Conservation (phyloP, 192 early-diverging fungal genomes). For the Borealophlyctis nickersoniae region DNA sequence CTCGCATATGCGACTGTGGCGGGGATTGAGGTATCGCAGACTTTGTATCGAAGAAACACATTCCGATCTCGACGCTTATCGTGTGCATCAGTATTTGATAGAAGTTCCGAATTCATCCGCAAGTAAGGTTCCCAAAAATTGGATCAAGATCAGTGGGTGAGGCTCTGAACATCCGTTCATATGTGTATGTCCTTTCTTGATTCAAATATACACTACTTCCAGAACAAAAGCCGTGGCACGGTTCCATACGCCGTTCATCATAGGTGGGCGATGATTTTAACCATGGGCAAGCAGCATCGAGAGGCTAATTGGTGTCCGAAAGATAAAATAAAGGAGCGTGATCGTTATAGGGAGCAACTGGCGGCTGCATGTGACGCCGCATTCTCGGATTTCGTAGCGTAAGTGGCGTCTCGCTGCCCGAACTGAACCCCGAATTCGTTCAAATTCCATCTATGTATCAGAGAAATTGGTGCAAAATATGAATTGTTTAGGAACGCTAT, state of each 20-base stretch:
- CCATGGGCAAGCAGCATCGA: not conserved
- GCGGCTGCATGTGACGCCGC: conserved; percentile 53
- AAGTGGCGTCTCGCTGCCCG: conserved; percentile 1
- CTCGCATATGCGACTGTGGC: conserved; percentile 64
- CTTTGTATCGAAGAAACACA: not conserved
- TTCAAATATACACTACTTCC: not conserved
- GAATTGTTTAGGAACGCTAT: conserved; percentile 57
- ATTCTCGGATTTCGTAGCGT: conserved; percentile 49
- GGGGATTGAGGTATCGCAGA: conserved; percentile 52
- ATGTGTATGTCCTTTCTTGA: not conserved
- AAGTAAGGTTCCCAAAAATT: conserved; percentile 62
- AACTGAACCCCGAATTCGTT: not conserved
- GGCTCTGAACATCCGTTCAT: not conserved
- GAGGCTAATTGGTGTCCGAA: not conserved
- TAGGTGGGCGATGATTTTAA: conserved; percentile 35
- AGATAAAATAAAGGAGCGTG: conserved; percentile 53
- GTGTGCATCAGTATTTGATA: conserved; percentile 53
- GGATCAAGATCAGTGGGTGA: conserved; percentile 64
- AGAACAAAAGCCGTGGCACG: conserved; percentile 65
- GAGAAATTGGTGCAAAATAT: conserved; percentile 56
- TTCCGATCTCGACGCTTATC: not conserved
- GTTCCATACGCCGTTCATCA: conserved; percentile 62
- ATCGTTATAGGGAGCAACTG: conserved; percentile 54
- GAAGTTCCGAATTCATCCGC: conserved; percentile 61
- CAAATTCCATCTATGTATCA: not conserved